A percentile compares a stretch with the other conserved stretches of the same genome.
Evolutionary conservation across 164 flowering plant species (phyloP).

Genomic region (Tetrastigma voinierianum): DNA sequence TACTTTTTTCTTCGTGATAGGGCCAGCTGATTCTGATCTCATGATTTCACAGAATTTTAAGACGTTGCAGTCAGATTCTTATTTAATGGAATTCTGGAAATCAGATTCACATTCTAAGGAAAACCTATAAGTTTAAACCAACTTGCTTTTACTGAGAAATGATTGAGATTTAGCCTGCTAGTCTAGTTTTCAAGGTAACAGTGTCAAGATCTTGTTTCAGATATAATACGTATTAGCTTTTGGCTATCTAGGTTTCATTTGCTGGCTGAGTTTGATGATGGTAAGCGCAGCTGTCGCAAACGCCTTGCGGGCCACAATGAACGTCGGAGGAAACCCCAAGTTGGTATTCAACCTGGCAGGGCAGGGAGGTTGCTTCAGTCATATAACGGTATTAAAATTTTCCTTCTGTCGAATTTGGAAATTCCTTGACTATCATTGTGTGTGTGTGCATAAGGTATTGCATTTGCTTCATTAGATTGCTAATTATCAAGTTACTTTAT

Average conservation of each 20-base stretch:
- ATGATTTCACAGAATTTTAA: too few species aligned
- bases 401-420: neutral
- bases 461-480: neutral
- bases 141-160: too few species aligned
- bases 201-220: neutral
- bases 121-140: too few species aligned
- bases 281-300: conserved; percentile 54
- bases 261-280: conserved; percentile 53
- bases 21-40: too few species aligned
- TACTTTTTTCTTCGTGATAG: too few species aligned
- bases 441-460: too few species aligned
- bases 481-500: neutral
- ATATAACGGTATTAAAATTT: conserved; percentile 31
- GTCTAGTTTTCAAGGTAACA: neutral
- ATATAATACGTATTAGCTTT: conserved; percentile 3
- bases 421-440: too few species aligned
- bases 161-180: too few species aligned
- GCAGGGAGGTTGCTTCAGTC: conserved; percentile 37
- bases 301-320: conserved; percentile 60
- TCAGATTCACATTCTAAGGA: too few species aligned
- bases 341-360: conserved; percentile 37
- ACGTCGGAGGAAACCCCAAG: conserved; percentile 49
- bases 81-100: too few species aligned
- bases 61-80: too few species aligned
- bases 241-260: conserved; percentile 43